Conservation (phyloP, 257 asterid genomes). For the Solanum sparsipilum region DNA sequence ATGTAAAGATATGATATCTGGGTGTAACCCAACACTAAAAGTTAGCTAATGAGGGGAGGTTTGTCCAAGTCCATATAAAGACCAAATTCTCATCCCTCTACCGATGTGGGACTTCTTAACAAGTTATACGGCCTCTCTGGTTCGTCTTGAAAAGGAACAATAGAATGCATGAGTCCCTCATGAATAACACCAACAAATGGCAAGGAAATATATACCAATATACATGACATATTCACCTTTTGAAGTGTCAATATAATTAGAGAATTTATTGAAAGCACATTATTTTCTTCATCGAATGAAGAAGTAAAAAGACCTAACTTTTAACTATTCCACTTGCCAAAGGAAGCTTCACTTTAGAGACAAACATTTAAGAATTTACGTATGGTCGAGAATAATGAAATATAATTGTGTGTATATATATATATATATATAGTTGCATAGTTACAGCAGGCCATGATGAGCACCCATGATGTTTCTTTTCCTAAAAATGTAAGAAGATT, state of each 20-base stretch:
- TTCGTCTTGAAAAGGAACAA: not conserved
- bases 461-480: not conserved
- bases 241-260: not conserved
- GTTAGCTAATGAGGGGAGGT: too few relatives aligned
- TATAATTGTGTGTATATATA: not conserved
- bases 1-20: too few relatives aligned
- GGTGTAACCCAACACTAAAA: accelerated
- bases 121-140: not conserved
- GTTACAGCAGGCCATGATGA: not conserved
- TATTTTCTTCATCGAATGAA: not conserved
- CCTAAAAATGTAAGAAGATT: not conserved
- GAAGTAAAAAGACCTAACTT: not conserved
- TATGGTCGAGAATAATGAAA: not conserved
- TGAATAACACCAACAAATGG: not conserved
- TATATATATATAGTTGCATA: not conserved
- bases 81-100: too few relatives aligned
- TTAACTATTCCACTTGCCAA: not conserved
- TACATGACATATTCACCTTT: not conserved
- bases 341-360: not conserved
- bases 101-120: too few relatives aligned
- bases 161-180: not conserved
- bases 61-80: too few relatives aligned
- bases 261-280: not conserved
- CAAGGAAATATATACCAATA: not conserved
- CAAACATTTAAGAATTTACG: not conserved